These are phyloP conservation scores for Sporothrix schenckii DNA, from an alignment of 2,329 filamentous ascomycete genomes.

Conservation along the genomic window DNA sequence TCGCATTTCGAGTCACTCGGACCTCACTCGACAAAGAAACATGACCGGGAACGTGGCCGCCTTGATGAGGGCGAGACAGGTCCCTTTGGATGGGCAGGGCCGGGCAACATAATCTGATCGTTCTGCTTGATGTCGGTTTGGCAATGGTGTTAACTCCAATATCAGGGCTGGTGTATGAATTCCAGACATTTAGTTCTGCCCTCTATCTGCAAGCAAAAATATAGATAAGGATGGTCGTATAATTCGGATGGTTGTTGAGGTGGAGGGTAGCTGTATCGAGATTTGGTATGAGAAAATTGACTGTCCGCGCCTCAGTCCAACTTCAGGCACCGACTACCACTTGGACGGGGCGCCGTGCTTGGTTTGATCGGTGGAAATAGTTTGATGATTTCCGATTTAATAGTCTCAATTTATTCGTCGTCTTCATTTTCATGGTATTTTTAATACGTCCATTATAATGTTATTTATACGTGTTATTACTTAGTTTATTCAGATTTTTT, in stretches of 20 bases:
- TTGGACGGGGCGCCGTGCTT: not conserved
- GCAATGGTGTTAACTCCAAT: too few relatives aligned
- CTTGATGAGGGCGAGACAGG: conserved; percentile 12
- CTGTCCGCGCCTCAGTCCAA: not conserved
- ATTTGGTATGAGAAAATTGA: not conserved
- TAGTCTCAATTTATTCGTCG: too few relatives aligned
- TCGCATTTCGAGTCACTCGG: too few relatives aligned
- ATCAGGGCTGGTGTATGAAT: too few relatives aligned
- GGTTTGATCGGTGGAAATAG: not conserved
- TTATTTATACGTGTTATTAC: too few relatives aligned
- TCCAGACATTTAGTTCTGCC: not conserved
- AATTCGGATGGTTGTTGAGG: not conserved
- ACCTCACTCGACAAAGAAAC: conserved; percentile 23
- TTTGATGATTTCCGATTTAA: too few relatives aligned
- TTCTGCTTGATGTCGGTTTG: not conserved
- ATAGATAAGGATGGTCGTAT: not conserved
- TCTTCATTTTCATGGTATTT: too few relatives aligned
- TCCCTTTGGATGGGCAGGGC: conserved; percentile 28
- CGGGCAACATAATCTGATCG: not conserved
- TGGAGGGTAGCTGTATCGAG: not conserved
- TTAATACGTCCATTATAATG: too few relatives aligned
- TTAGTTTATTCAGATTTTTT: too few relatives aligned
- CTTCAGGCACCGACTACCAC: conserved; percentile 3
- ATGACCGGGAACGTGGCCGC: conserved; percentile 25
- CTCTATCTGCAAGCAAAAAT: not conserved